phyloP scores from a whole-genome alignment of 768 basidiomycete species.

The Termitomyces bulborhizus region DNA sequence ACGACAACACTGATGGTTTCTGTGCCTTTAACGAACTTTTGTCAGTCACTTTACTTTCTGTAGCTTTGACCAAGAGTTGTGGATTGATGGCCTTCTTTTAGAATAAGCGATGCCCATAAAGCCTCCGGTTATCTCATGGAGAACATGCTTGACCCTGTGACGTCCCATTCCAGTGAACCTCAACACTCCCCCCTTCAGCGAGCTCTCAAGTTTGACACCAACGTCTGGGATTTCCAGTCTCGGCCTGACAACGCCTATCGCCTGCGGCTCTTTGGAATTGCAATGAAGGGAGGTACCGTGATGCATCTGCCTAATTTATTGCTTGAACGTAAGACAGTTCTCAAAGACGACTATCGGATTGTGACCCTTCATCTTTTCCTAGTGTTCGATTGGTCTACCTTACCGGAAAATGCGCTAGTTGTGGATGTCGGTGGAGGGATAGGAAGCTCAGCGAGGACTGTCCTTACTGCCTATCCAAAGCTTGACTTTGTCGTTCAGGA shows the following conservation, averaged over 20 bases:
- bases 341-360: background rate
- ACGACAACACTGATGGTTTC: conserved; percentile 21
- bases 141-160: conserved; percentile 17
- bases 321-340: conserved; percentile 11
- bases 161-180: conserved; percentile 14
- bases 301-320: conserved; percentile 14
- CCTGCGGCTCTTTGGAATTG: conserved; percentile 22
- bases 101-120: conserved; percentile 20
- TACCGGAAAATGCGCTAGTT: conserved; percentile 41
- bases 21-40: conserved; percentile 19
- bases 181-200: conserved; percentile 13
- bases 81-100: conserved; percentile 1
- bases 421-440: conserved; percentile 67
- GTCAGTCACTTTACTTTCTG: conserved; percentile 8
- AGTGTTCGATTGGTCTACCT: conserved; percentile 52
- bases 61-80: too few species aligned
- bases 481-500: conserved; percentile 54
- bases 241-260: conserved; percentile 18
- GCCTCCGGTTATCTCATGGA: conserved; percentile 22
- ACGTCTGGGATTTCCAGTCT: conserved; percentile 17
- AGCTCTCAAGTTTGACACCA: conserved; percentile 12
- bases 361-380: background rate
- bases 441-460: conserved; percentile 28
- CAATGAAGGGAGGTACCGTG: conserved; percentile 17
- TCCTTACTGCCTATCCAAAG: conserved; percentile 1